These are phyloP conservation scores for Harringtonia aguacate DNA, from an alignment of 2,329 filamentous ascomycete genomes.

Conservation along the genomic window DNA sequence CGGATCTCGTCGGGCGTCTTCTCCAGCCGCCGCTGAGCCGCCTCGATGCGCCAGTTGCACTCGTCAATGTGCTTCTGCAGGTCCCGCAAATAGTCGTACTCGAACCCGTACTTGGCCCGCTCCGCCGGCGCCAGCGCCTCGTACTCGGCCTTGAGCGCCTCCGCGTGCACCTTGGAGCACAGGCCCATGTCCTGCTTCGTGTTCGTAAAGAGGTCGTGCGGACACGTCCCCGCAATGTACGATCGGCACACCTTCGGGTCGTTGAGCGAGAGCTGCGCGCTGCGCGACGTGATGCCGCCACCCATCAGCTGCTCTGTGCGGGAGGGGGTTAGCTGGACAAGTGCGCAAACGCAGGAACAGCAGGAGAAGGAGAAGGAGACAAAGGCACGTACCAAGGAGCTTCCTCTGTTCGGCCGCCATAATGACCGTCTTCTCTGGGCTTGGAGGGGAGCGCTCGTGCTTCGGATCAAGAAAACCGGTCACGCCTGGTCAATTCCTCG, in stretches of 20 bases:
- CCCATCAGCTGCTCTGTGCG: constrained; percentile 91
- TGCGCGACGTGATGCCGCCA: constrained; percentile 59
- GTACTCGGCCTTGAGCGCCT: constrained; percentile 82
- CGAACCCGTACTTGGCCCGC: constrained; percentile 74
- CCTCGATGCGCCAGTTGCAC: constrained; percentile 88
- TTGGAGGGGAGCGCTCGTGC: no score
- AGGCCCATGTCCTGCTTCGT: constrained; percentile 94
- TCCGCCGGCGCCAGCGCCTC: constrained; percentile 61
- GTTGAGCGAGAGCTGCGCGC: constrained; percentile 74
- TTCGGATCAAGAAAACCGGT: no score
- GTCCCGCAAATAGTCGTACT: constrained; percentile 93
- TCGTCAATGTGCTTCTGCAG: constrained; percentile 96
- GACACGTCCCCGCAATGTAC: constrained; percentile 86
- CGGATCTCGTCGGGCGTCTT: constrained; percentile 97
- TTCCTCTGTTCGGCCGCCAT: constrained; percentile 98
- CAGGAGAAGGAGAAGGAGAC: neutral
- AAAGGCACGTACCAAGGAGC: constrained; percentile 57
- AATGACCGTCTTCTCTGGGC: no score
- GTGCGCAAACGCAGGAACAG: neutral
- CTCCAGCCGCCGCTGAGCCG: constrained; percentile 79
- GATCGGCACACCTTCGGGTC: constrained; percentile 93
- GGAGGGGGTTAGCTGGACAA: constrained; percentile 1
- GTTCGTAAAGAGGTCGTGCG: constrained; percentile 98
- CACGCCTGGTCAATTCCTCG: no score
- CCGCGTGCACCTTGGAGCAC: constrained; percentile 80